Evolutionary conservation across 2,329 filamentous ascomycete genomes (phyloP).

Genomic region (Fusarium sarcochroum): DNA sequence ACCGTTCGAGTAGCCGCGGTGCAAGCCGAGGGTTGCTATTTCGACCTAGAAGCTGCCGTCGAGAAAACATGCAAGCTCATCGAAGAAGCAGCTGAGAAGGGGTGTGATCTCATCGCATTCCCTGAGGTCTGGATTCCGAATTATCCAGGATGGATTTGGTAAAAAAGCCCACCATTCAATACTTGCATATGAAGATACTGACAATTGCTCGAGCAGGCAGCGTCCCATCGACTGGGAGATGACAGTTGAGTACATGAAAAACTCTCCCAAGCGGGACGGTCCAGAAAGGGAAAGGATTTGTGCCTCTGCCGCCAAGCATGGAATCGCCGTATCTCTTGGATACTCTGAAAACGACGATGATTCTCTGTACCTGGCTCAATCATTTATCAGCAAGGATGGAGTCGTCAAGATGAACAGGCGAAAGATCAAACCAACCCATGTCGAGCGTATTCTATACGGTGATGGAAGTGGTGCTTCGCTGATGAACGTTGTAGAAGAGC

Average conservation of each 20-base stretch:
- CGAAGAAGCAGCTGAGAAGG: constrained; percentile 51
- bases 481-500: neutral
- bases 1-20: constrained; percentile 30
- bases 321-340: constrained; percentile 58
- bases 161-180: neutral
- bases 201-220: neutral
- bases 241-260: constrained; percentile 1
- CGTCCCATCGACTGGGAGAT: constrained; percentile 1
- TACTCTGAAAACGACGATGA: constrained; percentile 57
- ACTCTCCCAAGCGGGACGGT: constrained; percentile 50
- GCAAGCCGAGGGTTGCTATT: constrained; percentile 42
- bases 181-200: neutral
- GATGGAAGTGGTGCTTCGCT: constrained; percentile 48
- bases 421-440: constrained; percentile 67
- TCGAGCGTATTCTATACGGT: constrained; percentile 65
- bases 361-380: constrained; percentile 60
- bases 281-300: constrained; percentile 56
- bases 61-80: constrained; percentile 36
- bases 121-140: constrained; percentile 68
- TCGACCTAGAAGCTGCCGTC: constrained; percentile 35
- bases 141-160: constrained; percentile 26
- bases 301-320: constrained; percentile 50
- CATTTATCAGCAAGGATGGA: constrained; percentile 58
- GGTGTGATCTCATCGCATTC: constrained; percentile 67
- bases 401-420: constrained; percentile 57